These are phyloP conservation scores for Dactylorhiza incarnata DNA, from an alignment of 106 monocot species.

Conservation along the genomic window DNA sequence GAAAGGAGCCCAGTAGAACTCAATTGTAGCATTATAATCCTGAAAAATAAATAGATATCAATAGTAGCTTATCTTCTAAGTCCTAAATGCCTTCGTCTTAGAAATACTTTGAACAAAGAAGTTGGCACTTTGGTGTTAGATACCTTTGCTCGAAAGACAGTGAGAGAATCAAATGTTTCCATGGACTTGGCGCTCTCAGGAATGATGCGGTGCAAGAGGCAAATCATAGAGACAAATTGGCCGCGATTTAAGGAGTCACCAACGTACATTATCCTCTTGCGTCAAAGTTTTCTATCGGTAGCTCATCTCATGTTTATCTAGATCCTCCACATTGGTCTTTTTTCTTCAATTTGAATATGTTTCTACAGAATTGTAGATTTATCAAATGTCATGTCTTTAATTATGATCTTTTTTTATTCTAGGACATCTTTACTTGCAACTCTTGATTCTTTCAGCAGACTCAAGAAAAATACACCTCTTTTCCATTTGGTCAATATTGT, in stretches of 20 bases:
- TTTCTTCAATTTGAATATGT: too few relatives aligned
- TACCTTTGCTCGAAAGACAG: conserved; percentile 68
- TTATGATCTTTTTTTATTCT: too few relatives aligned
- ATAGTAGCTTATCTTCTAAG: neutral
- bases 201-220: conserved; percentile 54
- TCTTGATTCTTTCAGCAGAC: too few relatives aligned
- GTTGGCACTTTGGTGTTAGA: neutral
- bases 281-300: conserved; percentile 66
- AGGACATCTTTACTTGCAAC: too few relatives aligned
- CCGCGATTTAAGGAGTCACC: conserved; percentile 91
- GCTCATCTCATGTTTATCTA: too few relatives aligned
- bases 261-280: conserved; percentile 84
- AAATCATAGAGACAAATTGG: conserved; percentile 82
- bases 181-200: conserved; percentile 48
- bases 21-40: conserved; percentile 88
- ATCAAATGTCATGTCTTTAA: too few relatives aligned
- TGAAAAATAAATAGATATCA: conserved; percentile 4
- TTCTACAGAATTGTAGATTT: too few relatives aligned
- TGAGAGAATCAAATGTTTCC: conserved; percentile 50
- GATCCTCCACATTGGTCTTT: too few relatives aligned
- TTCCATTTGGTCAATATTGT: too few relatives aligned
- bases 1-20: conserved; percentile 98
- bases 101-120: neutral
- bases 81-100: neutral
- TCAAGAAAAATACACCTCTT: too few relatives aligned